phyloP scores from a whole-genome alignment of 768 basidiomycete genomes.

The Lyophyllum atratum region DNA sequence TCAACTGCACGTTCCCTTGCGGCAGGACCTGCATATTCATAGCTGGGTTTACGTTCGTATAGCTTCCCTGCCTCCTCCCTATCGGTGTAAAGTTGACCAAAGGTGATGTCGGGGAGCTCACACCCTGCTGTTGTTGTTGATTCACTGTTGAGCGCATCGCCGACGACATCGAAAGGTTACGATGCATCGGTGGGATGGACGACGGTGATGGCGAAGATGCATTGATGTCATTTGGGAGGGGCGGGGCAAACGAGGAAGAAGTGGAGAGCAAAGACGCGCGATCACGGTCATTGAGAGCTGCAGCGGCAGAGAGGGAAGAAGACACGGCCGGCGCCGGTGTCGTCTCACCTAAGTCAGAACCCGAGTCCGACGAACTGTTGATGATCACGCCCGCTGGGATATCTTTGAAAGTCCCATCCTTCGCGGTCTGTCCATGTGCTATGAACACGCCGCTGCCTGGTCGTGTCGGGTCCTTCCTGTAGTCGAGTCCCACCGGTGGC shows the following conservation, averaged over 20 bases:
- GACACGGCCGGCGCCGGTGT: slow-evolving; percentile 23
- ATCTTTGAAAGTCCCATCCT: slow-evolving; percentile 49
- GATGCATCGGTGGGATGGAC: slow-evolving; percentile 16
- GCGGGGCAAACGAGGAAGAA: slow-evolving; percentile 37
- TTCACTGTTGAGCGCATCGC: slow-evolving; percentile 29
- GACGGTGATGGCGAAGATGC: slow-evolving; percentile 13
- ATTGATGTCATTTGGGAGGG: slow-evolving; percentile 25
- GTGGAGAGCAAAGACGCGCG: slow-evolving; percentile 32
- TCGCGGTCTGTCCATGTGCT: slow-evolving; percentile 51
- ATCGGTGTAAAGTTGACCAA: slow-evolving; percentile 62
- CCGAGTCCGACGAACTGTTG: slow-evolving; percentile 41
- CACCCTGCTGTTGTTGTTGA: slow-evolving; percentile 12
- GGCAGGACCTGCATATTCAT: slow-evolving; percentile 53
- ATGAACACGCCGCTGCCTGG: slow-evolving; percentile 90
- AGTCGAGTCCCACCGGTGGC: slow-evolving; percentile 61
- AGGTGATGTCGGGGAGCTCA: slow-evolving; percentile 29
- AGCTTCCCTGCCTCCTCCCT: slow-evolving; percentile 35
- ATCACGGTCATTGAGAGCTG: slow-evolving; percentile 37
- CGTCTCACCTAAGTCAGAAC: slow-evolving; percentile 40
- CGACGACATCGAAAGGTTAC: slow-evolving; percentile 22
- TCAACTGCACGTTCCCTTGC: slow-evolving; percentile 66
- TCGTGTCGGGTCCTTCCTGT: slow-evolving; percentile 75
- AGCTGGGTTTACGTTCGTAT: slow-evolving; percentile 73
- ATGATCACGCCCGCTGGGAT: slow-evolving; percentile 60
- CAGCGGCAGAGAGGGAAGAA: slow-evolving; percentile 20